Evolutionary conservation across 805 yeast genomes (phyloP), one percentile per base, ranked within the genome.

Genomic region (Metschnikowia santaceciliae): DNA sequence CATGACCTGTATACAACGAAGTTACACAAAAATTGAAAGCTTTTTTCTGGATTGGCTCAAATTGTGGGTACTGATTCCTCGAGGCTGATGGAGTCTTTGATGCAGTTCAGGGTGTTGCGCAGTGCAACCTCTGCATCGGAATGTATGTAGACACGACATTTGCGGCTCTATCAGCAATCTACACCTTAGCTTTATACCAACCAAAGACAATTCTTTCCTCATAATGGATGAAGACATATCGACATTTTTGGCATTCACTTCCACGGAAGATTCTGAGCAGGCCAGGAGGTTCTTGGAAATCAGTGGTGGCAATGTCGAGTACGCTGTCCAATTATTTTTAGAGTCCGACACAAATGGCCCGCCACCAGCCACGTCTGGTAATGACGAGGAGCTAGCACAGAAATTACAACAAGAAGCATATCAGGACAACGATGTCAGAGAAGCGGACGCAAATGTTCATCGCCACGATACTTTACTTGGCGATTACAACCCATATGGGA

Each of bases 231-330:
- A 78, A 46, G 69, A 74, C 44, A 73, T 88, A 36, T 84, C 87
- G 20, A 80, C 84, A 20, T 94, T 94, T 67, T 74, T 91, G 66
- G 91, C 92, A 38, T 84, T 94, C 48, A 90, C 98, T 0, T 87
- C 89, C 20, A 81, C 82, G 2, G 76, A 81, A 1, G 92, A 87
- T 62, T 76, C 79, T 1, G 76, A 75, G 4, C 70, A 79, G 11
- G 98, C 98, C 0, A 71, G 76, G 48, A 89, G 85, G 58, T 94
- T 85, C 62, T 66, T 94, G 19, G 90, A 85, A 23, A 83, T 92
- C 71, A 78, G 92, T 4, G 90, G 85, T 46, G 82, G 82, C 42
- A 81, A 89, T 64, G 64, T 92, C 33, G 96, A 91, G 51, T 79
- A 82, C 19, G 98, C 99, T 0, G 88, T 94, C 6, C 82, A 90